Evolutionary conservation across 331 rosid genomes (phyloP), one percentile per base, ranked within the genome.

Genomic region (Ulmus americana): DNA sequence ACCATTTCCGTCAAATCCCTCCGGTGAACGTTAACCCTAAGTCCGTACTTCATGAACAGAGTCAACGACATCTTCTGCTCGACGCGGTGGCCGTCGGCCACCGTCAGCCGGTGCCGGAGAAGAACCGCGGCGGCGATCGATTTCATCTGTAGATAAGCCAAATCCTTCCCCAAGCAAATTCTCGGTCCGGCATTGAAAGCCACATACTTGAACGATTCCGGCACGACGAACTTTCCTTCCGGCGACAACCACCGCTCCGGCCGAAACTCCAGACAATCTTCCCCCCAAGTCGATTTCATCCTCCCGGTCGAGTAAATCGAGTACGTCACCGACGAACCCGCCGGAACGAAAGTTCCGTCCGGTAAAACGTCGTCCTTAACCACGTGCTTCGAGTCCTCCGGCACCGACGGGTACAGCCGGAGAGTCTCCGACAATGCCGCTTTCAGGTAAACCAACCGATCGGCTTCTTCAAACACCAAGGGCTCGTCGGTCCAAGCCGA

Each of bases 111-210:
- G 82, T 89, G 95, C 10, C 86, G 81, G 65, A 88, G 88, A 22
- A 94, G 72, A 51, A 94, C 84, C 0, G 97, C 92, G 0, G 99
- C 86, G 0, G 91, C 90, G 0, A 94, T 76, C 3, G 97, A 89
- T 76, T 87, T 94, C 99, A 94, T 94, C 63, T 94, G 98, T 28
- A 94, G 54, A 56, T 89, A 87, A 0, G 98, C 97, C 55, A 94
- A 71, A 69, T 94, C 98, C 74, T 84, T 94, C 45, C 98, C 98
- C 9, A 94, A 71, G 35, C 97, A 94, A 52, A 84, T 85, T 63
- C 98, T 87, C 7, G 98, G 98, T 52, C 98, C 98, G 12, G 95
- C 97, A 64, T 87, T 94, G 73, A 90, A 94, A 0, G 98, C 88
- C 43, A 90, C 86, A 76, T 80, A 94, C 78, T 84, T 94, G 75